Evolutionary conservation across 345 rosid species (phyloP).

Genomic region (Pugionium dolabratum): DNA sequence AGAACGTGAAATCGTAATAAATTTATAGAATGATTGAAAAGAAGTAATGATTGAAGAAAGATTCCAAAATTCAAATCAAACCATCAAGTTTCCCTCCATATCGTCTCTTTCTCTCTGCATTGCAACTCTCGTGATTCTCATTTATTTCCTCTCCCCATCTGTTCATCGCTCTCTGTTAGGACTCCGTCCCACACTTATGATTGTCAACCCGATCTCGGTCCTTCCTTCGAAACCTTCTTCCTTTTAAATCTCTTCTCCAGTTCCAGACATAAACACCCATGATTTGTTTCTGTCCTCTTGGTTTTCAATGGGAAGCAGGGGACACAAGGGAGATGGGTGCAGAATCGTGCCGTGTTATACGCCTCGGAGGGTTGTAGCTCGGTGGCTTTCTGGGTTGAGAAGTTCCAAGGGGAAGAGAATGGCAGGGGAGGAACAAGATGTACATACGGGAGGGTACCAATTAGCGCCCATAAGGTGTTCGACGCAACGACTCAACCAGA

Average conservation of each 20-base stretch:
- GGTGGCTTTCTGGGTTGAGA: slow-evolving; percentile 40
- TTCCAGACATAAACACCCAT: slow-evolving; percentile 20
- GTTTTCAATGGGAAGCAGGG: slow-evolving; percentile 31
- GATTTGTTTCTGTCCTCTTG: neutral
- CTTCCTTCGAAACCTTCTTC: slow-evolving; percentile 29
- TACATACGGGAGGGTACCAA: neutral
- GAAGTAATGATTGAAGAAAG: slow-evolving; percentile 31
- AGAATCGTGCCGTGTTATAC: slow-evolving; percentile 39
- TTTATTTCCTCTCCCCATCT: slow-evolving; percentile 35
- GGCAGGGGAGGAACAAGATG: neutral
- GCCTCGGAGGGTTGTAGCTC: slow-evolving; percentile 27
- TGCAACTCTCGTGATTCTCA: slow-evolving; percentile 45
- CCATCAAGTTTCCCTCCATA: slow-evolving; percentile 32
- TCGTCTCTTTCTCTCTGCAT: neutral
- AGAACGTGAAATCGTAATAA: no score
- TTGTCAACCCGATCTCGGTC: slow-evolving; percentile 35
- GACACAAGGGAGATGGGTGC: slow-evolving; percentile 35
- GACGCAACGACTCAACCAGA: slow-evolving; percentile 28
- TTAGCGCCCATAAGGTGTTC: slow-evolving; percentile 30
- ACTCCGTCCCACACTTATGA: slow-evolving; percentile 46
- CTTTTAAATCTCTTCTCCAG: slow-evolving; percentile 24
- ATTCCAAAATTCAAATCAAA: slow-evolving; percentile 31
- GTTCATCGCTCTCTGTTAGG: slow-evolving; percentile 40
- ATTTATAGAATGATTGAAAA: neutral
- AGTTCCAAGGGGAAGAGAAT: slow-evolving; percentile 35